These are phyloP conservation scores for Candida dubliniensis DNA, from an alignment of 1,139 yeast genomes.

Conservation along the genomic window DNA sequence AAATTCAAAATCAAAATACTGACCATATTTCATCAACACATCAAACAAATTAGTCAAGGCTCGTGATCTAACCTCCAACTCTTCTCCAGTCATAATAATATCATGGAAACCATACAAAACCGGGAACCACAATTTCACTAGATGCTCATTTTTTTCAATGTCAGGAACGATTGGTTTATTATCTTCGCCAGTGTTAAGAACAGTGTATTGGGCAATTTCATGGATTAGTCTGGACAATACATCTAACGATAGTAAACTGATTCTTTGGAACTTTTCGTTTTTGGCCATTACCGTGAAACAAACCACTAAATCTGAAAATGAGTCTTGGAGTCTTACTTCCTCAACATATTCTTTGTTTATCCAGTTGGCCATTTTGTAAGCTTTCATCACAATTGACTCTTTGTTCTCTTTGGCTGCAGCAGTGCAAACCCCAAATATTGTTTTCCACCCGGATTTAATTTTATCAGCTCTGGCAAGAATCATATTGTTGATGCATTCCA, in stretches of 20 bases:
- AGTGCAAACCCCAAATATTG: constrained; percentile 76
- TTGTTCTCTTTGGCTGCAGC: constrained; percentile 59
- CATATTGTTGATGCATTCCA: constrained; percentile 88
- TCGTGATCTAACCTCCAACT: constrained; percentile 88
- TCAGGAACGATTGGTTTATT: constrained; percentile 15
- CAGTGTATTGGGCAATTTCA: constrained; percentile 50
- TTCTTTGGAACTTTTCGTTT: constrained; percentile 78
- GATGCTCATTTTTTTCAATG: constrained; percentile 32
- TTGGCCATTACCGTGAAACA: constrained; percentile 82
- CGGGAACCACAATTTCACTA: constrained; percentile 71
- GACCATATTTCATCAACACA: constrained; percentile 75
- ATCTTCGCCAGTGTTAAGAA: constrained; percentile 18
- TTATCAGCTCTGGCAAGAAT: constrained; percentile 70
- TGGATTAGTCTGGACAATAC: constrained; percentile 66
- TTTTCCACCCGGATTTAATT: constrained; percentile 93
- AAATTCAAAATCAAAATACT: constrained; percentile 65
- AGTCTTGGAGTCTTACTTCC: constrained; percentile 69
- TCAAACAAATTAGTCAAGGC: constrained; percentile 85
- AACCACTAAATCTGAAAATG: constrained; percentile 69
- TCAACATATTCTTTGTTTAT: constrained; percentile 64
- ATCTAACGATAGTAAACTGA: constrained; percentile 78
- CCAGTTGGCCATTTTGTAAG: constrained; percentile 62
- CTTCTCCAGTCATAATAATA: constrained; percentile 90
- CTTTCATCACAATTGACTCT: constrained; percentile 61
- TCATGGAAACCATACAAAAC: constrained; percentile 82